Base-by-base conservation (phyloP, 148 eudicot genomes). In the Rhododendron griersonianum region DNA sequence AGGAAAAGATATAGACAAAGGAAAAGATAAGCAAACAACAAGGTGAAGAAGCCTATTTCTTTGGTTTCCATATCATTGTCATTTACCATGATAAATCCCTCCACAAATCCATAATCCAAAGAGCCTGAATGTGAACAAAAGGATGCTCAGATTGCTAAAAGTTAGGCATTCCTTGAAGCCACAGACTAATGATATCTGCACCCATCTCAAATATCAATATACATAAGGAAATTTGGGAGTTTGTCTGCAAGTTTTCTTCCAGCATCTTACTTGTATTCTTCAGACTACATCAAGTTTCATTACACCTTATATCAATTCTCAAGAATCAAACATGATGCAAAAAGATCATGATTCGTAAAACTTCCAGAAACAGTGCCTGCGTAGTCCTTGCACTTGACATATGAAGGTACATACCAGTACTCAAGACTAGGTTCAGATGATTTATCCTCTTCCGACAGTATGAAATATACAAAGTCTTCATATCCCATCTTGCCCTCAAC, bases 401-500 rank as follows among this genome's bases (percentile, higher is more conserved):
- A 33, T 53, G 57, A 82, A 53, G 51, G 41, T 13, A 65, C 93
- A 77, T 92, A 94, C 98, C 98, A 96, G 77, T 92, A 96, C 86
- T 96, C 98, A 88, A 94, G 96, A 90, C 98, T 91, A 87, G 94
- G 95, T 78, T 94, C 98, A 80, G 98, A 96, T 71, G 98, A 91
- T 93, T 96, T 96, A 89, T 96, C 98, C 88, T 96, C 98, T 90
- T 96, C 98, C 37, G 98, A 92, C 84, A 96, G 89, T 88, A 96
- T 96, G 91, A 96, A 96, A 85, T 96, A 93, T 55, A 96, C 96
- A 89, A 96, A 96, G 88, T 96, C 98, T 90, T 96, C 98, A 91
- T 96, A 96, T 57, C 98, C 98, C 98, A 96, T 96, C 92, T 96
- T 96, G 81, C 98, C 98, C 84, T 93, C 98, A 87, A 92, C 94